Conservation (phyloP, 306 rosid genomes). For the Quercus ilex region DNA sequence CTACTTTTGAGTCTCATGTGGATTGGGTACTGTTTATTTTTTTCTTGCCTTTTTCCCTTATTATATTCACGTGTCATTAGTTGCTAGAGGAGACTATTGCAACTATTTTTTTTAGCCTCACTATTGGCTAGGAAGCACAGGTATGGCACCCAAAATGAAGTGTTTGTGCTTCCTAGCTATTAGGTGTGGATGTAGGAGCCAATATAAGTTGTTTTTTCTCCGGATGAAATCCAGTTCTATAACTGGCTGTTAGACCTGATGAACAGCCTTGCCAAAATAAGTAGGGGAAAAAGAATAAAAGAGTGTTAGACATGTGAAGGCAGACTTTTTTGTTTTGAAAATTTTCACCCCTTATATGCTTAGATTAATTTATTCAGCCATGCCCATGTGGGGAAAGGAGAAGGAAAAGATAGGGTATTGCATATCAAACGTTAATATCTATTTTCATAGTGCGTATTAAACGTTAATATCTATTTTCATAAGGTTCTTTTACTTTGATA, state of each 20-base stretch:
- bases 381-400: not conserved
- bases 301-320: not conserved
- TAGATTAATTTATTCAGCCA: not conserved
- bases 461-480: not conserved
- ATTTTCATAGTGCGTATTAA: not conserved
- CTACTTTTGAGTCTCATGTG: constrained; percentile 98
- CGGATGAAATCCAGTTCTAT: not conserved
- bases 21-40: constrained; percentile 68
- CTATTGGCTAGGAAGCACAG: too few relatives aligned
- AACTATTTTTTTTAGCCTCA: not conserved
- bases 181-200: not conserved
- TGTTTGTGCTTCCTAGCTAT: not conserved
- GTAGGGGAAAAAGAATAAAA: not conserved
- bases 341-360: not conserved
- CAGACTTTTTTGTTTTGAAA: not conserved
- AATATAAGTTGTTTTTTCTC: not conserved
- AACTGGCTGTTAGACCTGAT: not conserved
- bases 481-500: not conserved
- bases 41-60: not conserved
- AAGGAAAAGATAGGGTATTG: not conserved
- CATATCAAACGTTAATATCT: not conserved
- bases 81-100: not conserved
- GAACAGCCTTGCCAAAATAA: not conserved
- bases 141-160: too few relatives aligned
- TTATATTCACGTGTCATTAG: not conserved